Conservation (phyloP, 805 yeast species). For the Candida michaelii region DNA sequence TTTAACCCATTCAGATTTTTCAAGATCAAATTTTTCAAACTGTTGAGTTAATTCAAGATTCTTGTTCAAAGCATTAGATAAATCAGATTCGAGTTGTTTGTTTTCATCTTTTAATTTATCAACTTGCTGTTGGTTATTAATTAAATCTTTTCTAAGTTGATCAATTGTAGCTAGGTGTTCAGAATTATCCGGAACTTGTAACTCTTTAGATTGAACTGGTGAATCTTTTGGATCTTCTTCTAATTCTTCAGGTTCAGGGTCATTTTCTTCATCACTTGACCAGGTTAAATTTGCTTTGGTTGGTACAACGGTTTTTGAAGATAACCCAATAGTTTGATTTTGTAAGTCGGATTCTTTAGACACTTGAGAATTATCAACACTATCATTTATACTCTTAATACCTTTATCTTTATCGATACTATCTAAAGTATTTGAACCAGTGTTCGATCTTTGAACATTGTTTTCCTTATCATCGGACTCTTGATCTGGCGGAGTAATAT, state of each 20-base stretch:
- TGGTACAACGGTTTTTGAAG: conserved; percentile 75
- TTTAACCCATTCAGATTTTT: conserved; percentile 9
- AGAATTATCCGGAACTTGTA: background rate
- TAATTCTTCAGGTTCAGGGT: conserved; percentile 15
- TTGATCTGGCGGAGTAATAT: conserved; percentile 21
- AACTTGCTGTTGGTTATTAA: background rate
- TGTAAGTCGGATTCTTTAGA: conserved; percentile 10
- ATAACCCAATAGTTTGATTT: conserved; percentile 43
- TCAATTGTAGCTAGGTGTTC: background rate
- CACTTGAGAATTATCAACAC: conserved; percentile 1
- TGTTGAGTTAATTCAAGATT: conserved; percentile 10
- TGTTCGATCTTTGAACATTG: conserved; percentile 15
- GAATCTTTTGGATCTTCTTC: background rate
- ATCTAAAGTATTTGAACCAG: background rate
- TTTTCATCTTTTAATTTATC: conserved; percentile 9
- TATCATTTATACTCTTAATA: background rate
- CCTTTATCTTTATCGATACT: background rate
- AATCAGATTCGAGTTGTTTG: conserved; percentile 9
- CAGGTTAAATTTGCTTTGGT: conserved; percentile 82
- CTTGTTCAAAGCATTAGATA: conserved; percentile 7
- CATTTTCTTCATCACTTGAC: conserved; percentile 82
- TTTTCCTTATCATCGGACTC: conserved; percentile 15
- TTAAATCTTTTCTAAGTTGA: conserved; percentile 1
- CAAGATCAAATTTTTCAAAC: conserved; percentile 3
- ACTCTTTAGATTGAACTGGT: background rate